These are phyloP conservation scores for Henckelia pumila DNA, from an alignment of 257 asterid genomes.

Conservation along the genomic window DNA sequence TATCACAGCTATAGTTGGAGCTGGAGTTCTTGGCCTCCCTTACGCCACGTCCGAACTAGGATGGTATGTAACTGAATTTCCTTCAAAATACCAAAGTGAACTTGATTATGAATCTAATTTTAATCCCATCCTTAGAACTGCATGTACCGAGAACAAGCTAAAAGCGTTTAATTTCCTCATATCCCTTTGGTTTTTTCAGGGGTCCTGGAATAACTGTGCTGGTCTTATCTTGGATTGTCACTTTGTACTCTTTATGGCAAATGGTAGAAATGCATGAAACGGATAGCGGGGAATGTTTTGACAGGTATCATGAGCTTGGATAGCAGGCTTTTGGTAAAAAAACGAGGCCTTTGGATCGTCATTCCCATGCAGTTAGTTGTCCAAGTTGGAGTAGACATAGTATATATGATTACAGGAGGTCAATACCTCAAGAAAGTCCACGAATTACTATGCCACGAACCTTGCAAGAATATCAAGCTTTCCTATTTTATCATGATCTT, in stretches of 20 bases:
- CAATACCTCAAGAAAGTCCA: constrained; percentile 27
- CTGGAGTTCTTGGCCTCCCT: constrained; percentile 6
- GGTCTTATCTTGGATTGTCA: constrained; percentile 33
- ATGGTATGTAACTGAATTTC: background rate
- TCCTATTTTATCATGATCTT: constrained; percentile 33
- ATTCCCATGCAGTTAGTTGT: constrained; percentile 37
- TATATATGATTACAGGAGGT: constrained; percentile 40
- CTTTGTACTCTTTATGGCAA: constrained; percentile 37
- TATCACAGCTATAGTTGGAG: background rate
- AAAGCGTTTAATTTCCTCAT: too few relatives aligned
- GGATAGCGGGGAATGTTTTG: constrained; percentile 30
- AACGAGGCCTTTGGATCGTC: constrained; percentile 37
- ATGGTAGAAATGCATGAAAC: constrained; percentile 46
- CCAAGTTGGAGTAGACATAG: constrained; percentile 35
- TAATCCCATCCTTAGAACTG: background rate
- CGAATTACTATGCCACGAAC: constrained; percentile 9
- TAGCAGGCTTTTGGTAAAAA: constrained; percentile 35
- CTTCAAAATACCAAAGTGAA: background rate
- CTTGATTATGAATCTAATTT: background rate
- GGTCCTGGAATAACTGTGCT: constrained; percentile 24
- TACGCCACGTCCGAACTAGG: background rate
- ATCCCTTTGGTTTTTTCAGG: background rate
- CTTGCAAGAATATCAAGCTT: constrained; percentile 28
- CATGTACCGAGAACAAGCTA: too few relatives aligned
- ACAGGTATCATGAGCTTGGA: constrained; percentile 40